phyloP scores from a whole-genome alignment of 2,329 filamentous ascomycete genomes.

The Penicillium polonicum region DNA sequence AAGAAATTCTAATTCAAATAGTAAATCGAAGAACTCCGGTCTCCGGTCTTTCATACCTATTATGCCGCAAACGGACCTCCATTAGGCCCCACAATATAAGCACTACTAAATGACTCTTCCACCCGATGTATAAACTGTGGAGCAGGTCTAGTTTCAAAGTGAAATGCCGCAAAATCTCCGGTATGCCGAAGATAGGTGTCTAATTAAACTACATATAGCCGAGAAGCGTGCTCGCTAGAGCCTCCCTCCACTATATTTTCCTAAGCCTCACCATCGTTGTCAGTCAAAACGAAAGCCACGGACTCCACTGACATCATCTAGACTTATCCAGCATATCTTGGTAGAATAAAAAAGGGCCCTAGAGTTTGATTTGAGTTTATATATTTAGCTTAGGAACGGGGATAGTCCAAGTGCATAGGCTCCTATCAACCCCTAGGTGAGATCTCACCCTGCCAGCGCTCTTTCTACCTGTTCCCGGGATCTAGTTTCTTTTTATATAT shows the following conservation, averaged over 20 bases:
- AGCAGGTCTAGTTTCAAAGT: neutral
- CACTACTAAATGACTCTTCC: neutral
- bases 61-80: neutral
- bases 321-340: neutral
- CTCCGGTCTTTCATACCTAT: neutral
- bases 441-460: neutral
- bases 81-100: neutral
- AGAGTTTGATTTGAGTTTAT: too few relatives aligned
- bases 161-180: neutral
- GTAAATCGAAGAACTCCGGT: neutral
- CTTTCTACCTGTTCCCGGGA: neutral
- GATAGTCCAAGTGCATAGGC: neutral
- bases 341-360: neutral
- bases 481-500: neutral
- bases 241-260: neutral
- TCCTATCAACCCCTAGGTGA: neutral
- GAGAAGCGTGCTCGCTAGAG: neutral
- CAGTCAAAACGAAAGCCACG: neutral
- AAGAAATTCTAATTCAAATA: neutral
- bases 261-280: neutral
- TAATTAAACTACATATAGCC: neutral
- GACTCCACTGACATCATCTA: neutral
- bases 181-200: neutral
- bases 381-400: too few relatives aligned
- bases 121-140: neutral